Conservation (phyloP, 75 land plant genomes). For the Azolla pinnata region DNA sequence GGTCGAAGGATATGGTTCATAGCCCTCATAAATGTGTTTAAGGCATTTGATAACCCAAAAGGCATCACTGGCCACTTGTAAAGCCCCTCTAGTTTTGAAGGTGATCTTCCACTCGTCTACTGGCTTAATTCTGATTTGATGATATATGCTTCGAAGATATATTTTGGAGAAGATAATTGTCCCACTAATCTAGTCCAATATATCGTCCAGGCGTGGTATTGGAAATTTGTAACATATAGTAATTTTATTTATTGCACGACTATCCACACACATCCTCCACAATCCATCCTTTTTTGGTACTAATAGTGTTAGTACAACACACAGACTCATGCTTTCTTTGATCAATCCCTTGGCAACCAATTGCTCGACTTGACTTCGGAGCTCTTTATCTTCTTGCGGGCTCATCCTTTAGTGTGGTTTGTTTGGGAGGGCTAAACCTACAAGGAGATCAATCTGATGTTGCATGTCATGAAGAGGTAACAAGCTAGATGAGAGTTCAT, state of each 20-base stretch:
- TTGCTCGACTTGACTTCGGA: constrained; percentile 2
- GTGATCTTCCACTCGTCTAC: constrained; percentile 8
- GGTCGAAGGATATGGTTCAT: constrained; percentile 7
- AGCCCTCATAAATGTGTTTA: constrained; percentile 2
- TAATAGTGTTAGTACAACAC: neutral
- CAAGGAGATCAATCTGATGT: neutral
- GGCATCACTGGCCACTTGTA: constrained; percentile 13
- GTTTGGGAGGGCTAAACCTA: neutral
- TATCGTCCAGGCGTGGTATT: neutral
- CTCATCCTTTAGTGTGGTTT: neutral
- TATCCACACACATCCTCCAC: constrained; percentile 8
- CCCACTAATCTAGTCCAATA: constrained; percentile 10
- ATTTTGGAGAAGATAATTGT: constrained; percentile 8
- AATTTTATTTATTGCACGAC: constrained; percentile 14
- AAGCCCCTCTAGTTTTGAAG: neutral
- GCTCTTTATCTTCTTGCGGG: neutral
- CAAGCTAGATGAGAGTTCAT: neutral
- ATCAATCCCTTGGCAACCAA: constrained; percentile 8
- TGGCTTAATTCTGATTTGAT: constrained; percentile 12
- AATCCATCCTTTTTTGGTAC: constrained; percentile 12
- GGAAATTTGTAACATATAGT: constrained; percentile 8
- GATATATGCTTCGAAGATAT: constrained; percentile 3
- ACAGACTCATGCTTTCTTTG: constrained; percentile 10
- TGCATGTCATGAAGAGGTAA: neutral
- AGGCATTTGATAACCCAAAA: constrained; percentile 16